Evolutionary conservation across 306 rosid species (phyloP).

Genomic region (Cicer yamashitae): DNA sequence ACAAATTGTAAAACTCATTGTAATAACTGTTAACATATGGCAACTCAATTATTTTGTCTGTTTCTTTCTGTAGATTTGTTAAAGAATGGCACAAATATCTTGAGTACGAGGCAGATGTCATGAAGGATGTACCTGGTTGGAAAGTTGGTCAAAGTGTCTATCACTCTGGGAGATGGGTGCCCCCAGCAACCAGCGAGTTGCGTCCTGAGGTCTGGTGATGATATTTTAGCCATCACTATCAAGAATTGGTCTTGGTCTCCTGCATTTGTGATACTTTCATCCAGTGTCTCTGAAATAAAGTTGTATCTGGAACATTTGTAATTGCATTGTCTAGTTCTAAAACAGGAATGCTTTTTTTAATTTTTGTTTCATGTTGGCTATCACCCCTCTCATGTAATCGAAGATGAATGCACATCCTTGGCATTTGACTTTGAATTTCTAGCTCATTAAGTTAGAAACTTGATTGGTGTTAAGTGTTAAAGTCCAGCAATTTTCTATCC

Average conservation of each 20-base stretch:
- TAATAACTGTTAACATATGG: neutral
- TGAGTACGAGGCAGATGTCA: conserved; percentile 93
- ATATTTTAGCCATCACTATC: conserved; percentile 41
- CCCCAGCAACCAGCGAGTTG: conserved; percentile 92
- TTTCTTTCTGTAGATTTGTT: conserved; percentile 69
- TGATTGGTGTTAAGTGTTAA: neutral
- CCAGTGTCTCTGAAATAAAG: conserved; percentile 61
- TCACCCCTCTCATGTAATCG: conserved; percentile 11
- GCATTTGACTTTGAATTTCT: neutral
- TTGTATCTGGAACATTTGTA: conserved; percentile 45
- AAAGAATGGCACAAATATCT: conserved; percentile 97
- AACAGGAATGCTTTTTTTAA: conserved; percentile 32
- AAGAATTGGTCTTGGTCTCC: conserved; percentile 34
- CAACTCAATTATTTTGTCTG: conserved; percentile 24
- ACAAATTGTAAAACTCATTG: neutral
- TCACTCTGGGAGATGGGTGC: conserved; percentile 94
- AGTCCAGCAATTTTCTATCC: neutral
- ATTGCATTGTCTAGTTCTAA: conserved; percentile 35
- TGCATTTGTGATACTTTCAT: conserved; percentile 41
- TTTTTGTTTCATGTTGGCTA: conserved; percentile 22
- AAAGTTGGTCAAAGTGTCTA: conserved; percentile 96
- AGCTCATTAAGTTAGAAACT: neutral
- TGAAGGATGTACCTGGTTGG: conserved; percentile 99
- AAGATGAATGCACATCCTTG: conserved; percentile 27
- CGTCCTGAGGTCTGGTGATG: conserved; percentile 97